A percentile compares a stretch with the other conserved stretches of the same genome.
Conservation (phyloP, 2,329 filamentous ascomycete genomes). For the Capronia epimyces region DNA sequence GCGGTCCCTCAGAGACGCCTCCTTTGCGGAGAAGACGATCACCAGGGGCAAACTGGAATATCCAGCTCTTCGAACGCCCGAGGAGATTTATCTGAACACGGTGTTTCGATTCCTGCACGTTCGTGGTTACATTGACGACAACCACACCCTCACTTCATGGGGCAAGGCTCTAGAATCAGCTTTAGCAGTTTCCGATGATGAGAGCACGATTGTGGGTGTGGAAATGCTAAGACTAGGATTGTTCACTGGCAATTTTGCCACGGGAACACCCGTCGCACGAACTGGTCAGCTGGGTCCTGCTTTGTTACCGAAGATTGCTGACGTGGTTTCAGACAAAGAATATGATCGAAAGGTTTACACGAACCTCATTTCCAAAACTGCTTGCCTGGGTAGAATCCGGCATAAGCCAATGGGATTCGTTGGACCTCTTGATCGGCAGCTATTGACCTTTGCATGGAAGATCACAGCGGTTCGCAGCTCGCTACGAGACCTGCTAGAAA, state of each 20-base stretch:
- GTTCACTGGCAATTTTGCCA: slow-evolving; percentile 65
- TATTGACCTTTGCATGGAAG: slow-evolving; percentile 80
- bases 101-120: slow-evolving; percentile 88
- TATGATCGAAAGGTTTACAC: slow-evolving; percentile 52
- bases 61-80: slow-evolving; percentile 50
- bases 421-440: slow-evolving; percentile 82
- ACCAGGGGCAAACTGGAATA: slow-evolving; percentile 32
- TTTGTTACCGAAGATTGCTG: slow-evolving; percentile 6
- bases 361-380: slow-evolving; percentile 78
- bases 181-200: slow-evolving; percentile 62
- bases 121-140: slow-evolving; percentile 72
- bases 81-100: slow-evolving; percentile 68
- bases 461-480: slow-evolving; percentile 72
- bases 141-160: slow-evolving; percentile 77
- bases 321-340: slow-evolving; percentile 58
- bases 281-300: slow-evolving; percentile 12
- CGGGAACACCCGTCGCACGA: slow-evolving; percentile 18
- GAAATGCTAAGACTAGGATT: slow-evolving; percentile 77
- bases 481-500: slow-evolving; percentile 78
- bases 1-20: slow-evolving; percentile 60
- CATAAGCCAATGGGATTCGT: slow-evolving; percentile 88
- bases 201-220: slow-evolving; percentile 74
- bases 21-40: slow-evolving; percentile 66
- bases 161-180: slow-evolving; percentile 71
- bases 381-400: slow-evolving; percentile 72